These are phyloP conservation scores for Skeletonema tropicum DNA, from an alignment of 108 stramenopile genomes.

Conservation along the genomic window DNA sequence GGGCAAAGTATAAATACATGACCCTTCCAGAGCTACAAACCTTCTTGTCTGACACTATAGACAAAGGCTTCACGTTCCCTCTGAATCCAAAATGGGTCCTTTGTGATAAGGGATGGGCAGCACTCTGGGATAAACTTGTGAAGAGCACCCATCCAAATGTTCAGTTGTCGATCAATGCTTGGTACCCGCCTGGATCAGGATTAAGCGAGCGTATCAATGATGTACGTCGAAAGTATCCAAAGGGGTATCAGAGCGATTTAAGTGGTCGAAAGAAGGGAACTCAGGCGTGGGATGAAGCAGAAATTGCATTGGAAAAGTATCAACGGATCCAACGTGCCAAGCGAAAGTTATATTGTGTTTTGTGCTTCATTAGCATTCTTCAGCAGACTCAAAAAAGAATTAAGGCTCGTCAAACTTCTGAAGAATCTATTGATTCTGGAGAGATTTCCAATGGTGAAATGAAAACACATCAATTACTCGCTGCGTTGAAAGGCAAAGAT, in stretches of 20 bases:
- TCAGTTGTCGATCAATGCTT: constrained; percentile 44
- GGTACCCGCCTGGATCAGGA: constrained; percentile 51
- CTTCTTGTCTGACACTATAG: constrained; percentile 56
- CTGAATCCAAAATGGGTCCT: constrained; percentile 65
- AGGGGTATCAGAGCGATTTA: constrained; percentile 29
- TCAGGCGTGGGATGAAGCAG: constrained; percentile 42
- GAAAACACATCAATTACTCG: background rate
- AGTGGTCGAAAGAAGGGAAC: constrained; percentile 24
- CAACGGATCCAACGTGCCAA: constrained; percentile 48
- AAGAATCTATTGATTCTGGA: background rate
- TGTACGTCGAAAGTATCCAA: constrained; percentile 38
- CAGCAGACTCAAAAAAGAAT: constrained; percentile 35
- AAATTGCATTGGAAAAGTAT: constrained; percentile 40
- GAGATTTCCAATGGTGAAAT: constrained; percentile 7
- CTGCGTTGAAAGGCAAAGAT: background rate
- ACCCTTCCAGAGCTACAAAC: constrained; percentile 57
- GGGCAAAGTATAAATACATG: constrained; percentile 61
- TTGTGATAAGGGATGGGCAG: constrained; percentile 50
- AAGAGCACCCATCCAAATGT: constrained; percentile 43
- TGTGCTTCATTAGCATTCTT: constrained; percentile 32
- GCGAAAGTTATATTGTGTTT: constrained; percentile 33
- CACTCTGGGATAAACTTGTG: constrained; percentile 47
- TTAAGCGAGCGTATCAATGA: constrained; percentile 40
- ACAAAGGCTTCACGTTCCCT: constrained; percentile 71
- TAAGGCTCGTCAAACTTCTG: constrained; percentile 16